These are phyloP conservation scores for Leishmania mexicana DNA, from an alignment of 208 protist genomes.

Conservation along the genomic window DNA sequence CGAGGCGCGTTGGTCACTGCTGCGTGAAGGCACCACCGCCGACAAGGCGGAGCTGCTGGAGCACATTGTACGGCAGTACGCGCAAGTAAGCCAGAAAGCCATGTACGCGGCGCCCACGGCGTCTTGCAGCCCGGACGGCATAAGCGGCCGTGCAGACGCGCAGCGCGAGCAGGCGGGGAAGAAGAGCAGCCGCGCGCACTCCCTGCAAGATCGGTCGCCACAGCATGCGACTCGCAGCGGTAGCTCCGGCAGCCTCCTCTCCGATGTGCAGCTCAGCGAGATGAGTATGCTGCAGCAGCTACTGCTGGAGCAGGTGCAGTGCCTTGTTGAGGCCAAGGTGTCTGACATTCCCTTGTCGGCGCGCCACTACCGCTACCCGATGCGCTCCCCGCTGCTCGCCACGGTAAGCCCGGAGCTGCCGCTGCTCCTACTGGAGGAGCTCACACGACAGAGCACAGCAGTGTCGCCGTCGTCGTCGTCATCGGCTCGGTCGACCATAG, in stretches of 20 bases:
- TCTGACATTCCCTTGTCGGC: constrained; percentile 40
- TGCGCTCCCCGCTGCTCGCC: constrained; percentile 53
- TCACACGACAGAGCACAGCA: constrained; percentile 6
- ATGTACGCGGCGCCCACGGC: constrained; percentile 12
- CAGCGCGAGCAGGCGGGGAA: background rate
- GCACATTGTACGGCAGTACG: constrained; percentile 49
- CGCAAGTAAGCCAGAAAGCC: constrained; percentile 22
- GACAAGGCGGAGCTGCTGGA: constrained; percentile 44
- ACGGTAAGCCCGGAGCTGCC: constrained; percentile 44
- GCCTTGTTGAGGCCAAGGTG: constrained; percentile 63
- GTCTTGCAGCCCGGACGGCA: background rate
- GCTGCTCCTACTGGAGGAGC: constrained; percentile 51
- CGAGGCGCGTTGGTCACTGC: constrained; percentile 49
- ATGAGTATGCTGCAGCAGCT: constrained; percentile 35
- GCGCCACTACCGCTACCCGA: constrained; percentile 52
- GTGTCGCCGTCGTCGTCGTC: background rate
- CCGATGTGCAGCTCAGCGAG: constrained; percentile 7
- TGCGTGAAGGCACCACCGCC: constrained; percentile 37
- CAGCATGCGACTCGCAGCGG: background rate
- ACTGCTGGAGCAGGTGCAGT: constrained; percentile 67
- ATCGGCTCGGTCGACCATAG: background rate
- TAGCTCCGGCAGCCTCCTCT: background rate
- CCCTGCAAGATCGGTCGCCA: background rate
- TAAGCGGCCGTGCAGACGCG: background rate
- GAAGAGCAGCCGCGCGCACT: background rate